A percentile compares a stretch with the other conserved stretches of the same genome.
Evolutionary conservation across 495 filamentous ascomycete species (phyloP).

Genomic region (Penicillium taxi): DNA sequence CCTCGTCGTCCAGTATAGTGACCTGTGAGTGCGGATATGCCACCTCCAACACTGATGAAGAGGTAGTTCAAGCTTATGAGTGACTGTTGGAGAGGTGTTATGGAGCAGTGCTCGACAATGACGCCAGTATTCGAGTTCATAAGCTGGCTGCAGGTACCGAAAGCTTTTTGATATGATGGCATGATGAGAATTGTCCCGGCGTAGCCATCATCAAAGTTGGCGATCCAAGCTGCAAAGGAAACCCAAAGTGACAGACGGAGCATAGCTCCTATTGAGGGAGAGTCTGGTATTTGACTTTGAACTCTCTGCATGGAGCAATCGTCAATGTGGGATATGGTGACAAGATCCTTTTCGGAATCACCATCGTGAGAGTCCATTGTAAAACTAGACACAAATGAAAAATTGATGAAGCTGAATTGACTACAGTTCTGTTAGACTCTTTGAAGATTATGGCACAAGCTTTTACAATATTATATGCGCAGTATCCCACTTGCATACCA

Average conservation of each 20-base stretch:
- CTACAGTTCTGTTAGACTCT: neutral
- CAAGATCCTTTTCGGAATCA: neutral
- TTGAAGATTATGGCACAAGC: neutral
- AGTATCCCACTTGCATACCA: conserved; percentile 12
- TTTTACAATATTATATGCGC: neutral
- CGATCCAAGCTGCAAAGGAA: conserved; percentile 20
- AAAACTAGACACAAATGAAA: neutral
- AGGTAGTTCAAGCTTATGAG: conserved; percentile 23
- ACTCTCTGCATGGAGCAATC: neutral
- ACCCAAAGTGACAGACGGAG: conserved; percentile 18
- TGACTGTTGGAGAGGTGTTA: conserved; percentile 22
- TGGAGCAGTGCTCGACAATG: conserved; percentile 9
- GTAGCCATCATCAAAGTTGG: conserved; percentile 23
- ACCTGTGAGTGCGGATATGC: conserved; percentile 15
- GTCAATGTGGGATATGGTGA: neutral
- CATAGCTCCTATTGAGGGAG: conserved; percentile 13
- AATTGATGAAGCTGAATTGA: neutral
- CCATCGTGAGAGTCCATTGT: neutral
- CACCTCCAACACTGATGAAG: conserved; percentile 21
- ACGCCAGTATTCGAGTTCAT: conserved; percentile 7
- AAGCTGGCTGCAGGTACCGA: conserved; percentile 16
- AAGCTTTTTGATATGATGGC: conserved; percentile 19
- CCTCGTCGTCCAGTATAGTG: conserved; percentile 8
- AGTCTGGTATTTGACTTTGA: neutral
- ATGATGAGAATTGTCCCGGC: conserved; percentile 20